A percentile compares a stretch with the other conserved stretches of the same genome.
phyloP scores from a whole-genome alignment of 2,329 filamentous ascomycete genomes.

The Neonectria hederae region DNA sequence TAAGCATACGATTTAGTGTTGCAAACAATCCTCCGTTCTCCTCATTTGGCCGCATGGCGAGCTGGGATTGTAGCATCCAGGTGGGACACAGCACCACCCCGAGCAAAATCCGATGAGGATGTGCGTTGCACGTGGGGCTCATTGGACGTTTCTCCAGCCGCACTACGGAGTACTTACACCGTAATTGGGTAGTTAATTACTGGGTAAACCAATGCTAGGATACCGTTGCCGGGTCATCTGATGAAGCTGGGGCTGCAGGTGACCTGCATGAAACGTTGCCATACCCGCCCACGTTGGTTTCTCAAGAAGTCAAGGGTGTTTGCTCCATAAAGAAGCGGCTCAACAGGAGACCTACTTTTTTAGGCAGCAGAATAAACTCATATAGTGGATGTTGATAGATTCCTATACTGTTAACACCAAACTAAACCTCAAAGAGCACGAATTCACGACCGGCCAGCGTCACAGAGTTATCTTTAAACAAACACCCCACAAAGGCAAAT shows the following conservation, averaged over 20 bases:
- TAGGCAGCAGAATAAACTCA: not conserved
- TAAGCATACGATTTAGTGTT: slow-evolving; percentile 12
- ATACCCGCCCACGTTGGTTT: not conserved
- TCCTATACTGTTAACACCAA: too few species aligned
- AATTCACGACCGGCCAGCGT: slow-evolving; percentile 27
- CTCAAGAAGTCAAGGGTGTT: not conserved
- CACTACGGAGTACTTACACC: not conserved
- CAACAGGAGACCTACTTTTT: not conserved
- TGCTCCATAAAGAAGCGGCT: not conserved
- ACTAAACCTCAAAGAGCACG: too few species aligned
- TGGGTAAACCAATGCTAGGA: not conserved
- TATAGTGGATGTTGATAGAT: too few species aligned
- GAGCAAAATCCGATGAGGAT: not conserved
- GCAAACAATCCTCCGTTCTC: not conserved
- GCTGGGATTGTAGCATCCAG: not conserved
- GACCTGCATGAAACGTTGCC: not conserved
- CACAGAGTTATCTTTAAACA: too few species aligned
- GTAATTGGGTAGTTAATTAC: too few species aligned
- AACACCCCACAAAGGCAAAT: too few species aligned
- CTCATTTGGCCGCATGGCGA: not conserved
- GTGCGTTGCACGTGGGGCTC: not conserved
- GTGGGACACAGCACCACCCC: slow-evolving; percentile 2
- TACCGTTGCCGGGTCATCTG: not conserved
- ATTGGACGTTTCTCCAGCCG: not conserved
- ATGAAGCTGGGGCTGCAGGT: not conserved